phyloP scores from a whole-genome alignment of 768 basidiomycete genomes.

The Pleurotus pulmonarius region DNA sequence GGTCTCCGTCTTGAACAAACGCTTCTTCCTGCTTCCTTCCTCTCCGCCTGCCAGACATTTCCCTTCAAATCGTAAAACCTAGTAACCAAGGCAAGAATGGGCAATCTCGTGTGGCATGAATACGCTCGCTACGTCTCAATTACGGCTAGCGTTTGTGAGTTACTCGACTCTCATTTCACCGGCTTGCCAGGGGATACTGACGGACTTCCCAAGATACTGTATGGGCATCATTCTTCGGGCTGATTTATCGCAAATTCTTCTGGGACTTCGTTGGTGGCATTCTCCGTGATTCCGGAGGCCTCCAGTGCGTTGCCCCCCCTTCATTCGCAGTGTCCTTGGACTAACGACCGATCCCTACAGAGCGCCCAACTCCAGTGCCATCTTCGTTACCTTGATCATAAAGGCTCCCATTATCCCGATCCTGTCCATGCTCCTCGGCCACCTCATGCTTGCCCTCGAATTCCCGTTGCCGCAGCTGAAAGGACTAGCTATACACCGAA shows the following conservation, averaged over 20 bases:
- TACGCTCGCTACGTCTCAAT: conserved; percentile 67
- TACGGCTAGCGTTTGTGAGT: conserved; percentile 72
- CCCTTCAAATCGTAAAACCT: conserved; percentile 13
- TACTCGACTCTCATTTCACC: background rate
- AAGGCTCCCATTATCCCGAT: conserved; percentile 74
- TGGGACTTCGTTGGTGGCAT: conserved; percentile 91
- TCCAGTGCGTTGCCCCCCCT: conserved; percentile 53
- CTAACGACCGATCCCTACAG: conserved; percentile 25
- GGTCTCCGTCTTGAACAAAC: conserved; percentile 30
- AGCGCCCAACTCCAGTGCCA: conserved; percentile 51
- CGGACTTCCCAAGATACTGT: conserved; percentile 51
- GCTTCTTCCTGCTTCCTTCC: conserved; percentile 30
- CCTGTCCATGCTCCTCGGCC: conserved; percentile 55
- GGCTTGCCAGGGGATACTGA: conserved; percentile 9
- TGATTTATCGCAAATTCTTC: conserved; percentile 91
- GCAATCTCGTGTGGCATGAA: conserved; percentile 79
- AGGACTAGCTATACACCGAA: conserved; percentile 58
- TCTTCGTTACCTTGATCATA: conserved; percentile 77
- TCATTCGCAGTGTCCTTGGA: background rate
- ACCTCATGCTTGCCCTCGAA: conserved; percentile 64
- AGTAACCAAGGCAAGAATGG: conserved; percentile 46
- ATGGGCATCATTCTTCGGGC: conserved; percentile 78
- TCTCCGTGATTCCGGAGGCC: conserved; percentile 71
- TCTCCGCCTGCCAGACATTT: conserved; percentile 13
- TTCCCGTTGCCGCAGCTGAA: conserved; percentile 62